Evolutionary conservation across 129 eudicot species (phyloP), one percentile per base, ranked within the genome.

Genomic region (Chrysanthemum makinoi): DNA sequence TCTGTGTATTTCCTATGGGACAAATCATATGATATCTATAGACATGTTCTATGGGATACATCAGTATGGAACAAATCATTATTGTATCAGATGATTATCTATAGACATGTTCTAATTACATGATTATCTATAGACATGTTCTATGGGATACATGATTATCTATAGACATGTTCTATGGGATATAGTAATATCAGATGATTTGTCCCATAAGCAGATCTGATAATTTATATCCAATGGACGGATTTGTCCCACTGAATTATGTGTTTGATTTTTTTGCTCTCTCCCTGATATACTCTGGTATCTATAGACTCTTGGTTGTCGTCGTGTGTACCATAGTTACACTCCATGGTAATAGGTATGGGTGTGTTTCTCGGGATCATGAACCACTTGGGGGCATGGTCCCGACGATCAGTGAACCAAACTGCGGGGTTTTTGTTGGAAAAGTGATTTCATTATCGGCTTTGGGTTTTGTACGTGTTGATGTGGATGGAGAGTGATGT

Each of bases 341-440:
- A 1, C 44, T 75, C 39, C 65, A 15, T 77, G 17, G 24, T 43
- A 10, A 66, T 43, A 59, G 75, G 70, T 12, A 77, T 60, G 6
- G 75, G 47, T 51, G 70, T 69, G 56, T 77, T 77, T 52, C 52
- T 62, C 3, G 66, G 76, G 54, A 76, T 76, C 28, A 76, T 7
- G 11, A 76, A 16, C 65, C 65, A 59, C 43, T 59, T 9, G 65
- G 43, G 16, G 43, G 65, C 65, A 59, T 11, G 65, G 65, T 59
- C 28, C 13, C 63, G 63, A 0, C 30, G 39, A 0, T 58, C 63
- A 19, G 24, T 22, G 24, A 22, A 22, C 24, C 24, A 22, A 22
- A 22, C 24, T 22, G 24, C 1, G 24, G 24, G 63, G 63, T 58
- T 3, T 16, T 24, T 18, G 30, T 13, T 5, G 62, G 18, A 56